A percentile compares a stretch with the other conserved stretches of the same genome.
Evolutionary conservation across 768 basidiomycete genomes (phyloP).

Genomic region (Clitopilus hobsonii): DNA sequence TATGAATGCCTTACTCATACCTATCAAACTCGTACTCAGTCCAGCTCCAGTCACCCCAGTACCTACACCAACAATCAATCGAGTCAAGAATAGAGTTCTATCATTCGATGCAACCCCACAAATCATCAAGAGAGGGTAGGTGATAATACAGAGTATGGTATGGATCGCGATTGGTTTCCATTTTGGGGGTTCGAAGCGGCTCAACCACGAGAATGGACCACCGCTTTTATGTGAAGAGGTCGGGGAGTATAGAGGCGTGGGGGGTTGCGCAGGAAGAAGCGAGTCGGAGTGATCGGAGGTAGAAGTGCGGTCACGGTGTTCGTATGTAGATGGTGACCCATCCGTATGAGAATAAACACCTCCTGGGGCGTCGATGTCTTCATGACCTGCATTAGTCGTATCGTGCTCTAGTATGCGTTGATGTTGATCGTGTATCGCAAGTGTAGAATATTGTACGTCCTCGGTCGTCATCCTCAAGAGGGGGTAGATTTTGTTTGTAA

Average conservation of each 20-base stretch:
- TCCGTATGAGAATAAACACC: too few relatives aligned
- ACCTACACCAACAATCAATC: slow-evolving; percentile 27
- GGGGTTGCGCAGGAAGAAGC: slow-evolving; percentile 7
- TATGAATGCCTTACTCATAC: slow-evolving; percentile 23
- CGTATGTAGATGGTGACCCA: too few relatives aligned
- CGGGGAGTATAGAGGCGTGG: slow-evolving; percentile 9
- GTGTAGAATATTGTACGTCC: too few relatives aligned
- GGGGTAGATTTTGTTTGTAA: too few relatives aligned
- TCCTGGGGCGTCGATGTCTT: too few relatives aligned
- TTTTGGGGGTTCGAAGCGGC: slow-evolving; percentile 27
- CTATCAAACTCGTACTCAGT: slow-evolving; percentile 26
- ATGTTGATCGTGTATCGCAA: too few relatives aligned
- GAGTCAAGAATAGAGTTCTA: slow-evolving; percentile 35
- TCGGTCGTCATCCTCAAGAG: too few relatives aligned
- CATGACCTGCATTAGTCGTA: too few relatives aligned
- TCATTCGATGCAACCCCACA: slow-evolving; percentile 22
- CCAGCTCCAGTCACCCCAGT: slow-evolving; percentile 27
- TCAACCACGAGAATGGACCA: slow-evolving; percentile 27
- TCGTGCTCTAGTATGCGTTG: too few relatives aligned
- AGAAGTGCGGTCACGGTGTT: too few relatives aligned
- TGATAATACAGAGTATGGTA: slow-evolving; percentile 21
- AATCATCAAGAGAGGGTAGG: slow-evolving; percentile 28
- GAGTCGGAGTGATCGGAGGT: too few relatives aligned
- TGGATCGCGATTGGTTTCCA: slow-evolving; percentile 26
- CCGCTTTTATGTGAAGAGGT: slow-evolving; percentile 6